Evolutionary conservation across 331 rosid genomes (phyloP), one percentile per base, ranked within the genome.

Genomic region (Acacia concinna): DNA sequence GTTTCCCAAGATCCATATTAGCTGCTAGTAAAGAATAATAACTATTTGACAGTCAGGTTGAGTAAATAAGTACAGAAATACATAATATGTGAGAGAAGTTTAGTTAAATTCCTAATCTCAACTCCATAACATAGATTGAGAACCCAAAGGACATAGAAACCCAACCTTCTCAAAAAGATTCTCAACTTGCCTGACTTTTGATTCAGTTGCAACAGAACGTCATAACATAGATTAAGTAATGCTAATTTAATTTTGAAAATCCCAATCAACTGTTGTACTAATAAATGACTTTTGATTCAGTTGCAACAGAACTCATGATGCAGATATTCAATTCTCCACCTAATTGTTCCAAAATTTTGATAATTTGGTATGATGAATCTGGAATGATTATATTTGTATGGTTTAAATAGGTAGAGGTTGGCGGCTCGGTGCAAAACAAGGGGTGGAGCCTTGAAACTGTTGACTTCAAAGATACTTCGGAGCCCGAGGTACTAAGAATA

Each of bases 371-470:
- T n/a, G n/a, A n/a, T n/a, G n/a, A n/a, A n/a, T n/a, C n/a, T n/a
- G 54, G 21, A 28, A 12, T 73, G 37, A 67, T 31, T 28, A 3
- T 57, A 13, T 25, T 13, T 68, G 9, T 1, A 0, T 41, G 52
- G 31, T 43, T 43, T 74, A 54, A 68, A 35, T 77, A 93, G 99
- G 97, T 95, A 8, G 89, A 83, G 60, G 94, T 89, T 32, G 85
- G 81, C 56, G 98, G 99, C 76, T 84, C 88, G 38, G 90, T 95
- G 63, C 82, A 88, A 73, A 95, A 95, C 85, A 80, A 88, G 7
- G 99, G 99, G 2, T 95, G 99, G 99, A 73, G 43, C 76, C 78
- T 93, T 18, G 96, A 93, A 79, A 79, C 81, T 31, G 84, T 90
- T 8, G 97, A 95, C 86, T 76, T 76, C 80, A 91, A 93, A 79